Evolutionary conservation across 1,284 basidiomycete genomes (phyloP), one percentile per base, ranked within the genome.

Genomic region (Cryptococcus jaspeensis): DNA sequence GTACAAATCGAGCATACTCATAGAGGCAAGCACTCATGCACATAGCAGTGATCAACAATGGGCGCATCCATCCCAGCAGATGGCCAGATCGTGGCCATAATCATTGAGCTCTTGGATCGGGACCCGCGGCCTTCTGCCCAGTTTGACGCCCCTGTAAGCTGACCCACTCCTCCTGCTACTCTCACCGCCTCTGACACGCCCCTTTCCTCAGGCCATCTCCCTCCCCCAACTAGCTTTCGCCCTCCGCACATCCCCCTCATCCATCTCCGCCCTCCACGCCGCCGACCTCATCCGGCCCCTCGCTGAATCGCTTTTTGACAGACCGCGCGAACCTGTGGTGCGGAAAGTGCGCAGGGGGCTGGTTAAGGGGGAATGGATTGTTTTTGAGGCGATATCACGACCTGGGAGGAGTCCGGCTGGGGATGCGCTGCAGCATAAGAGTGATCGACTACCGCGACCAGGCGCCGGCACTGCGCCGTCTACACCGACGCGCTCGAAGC

Each of bases 131-230:
- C 60, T 12, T 60, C 62, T 42, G 22, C 60, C 3, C 42, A 60
- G 5, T 70, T 71, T 37, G 60, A 59, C n/a, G 66, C 63, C 16
- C 69, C 69, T 1, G 69, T 71, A 43, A 63, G 67, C 58, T 18
- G 2, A n/a, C n/a, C n/a, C 18, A 18, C n/a, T n/a, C n/a, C 22
- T 13, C 3, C 15, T 35, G 9, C 11, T 20, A 41, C 12, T 13
- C n/a, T n/a, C 32, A n/a, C 41, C 20, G 20, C 42, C 41, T 22
- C 25, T 44, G 18, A 51, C 18, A 38, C 15, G n/a, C n/a, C n/a
- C n/a, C n/a, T n/a, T n/a, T n/a, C n/a, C n/a, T n/a, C 20, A 63
- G 62, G 59, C 62, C 35, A 46, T 64, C 20, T 57, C 52, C 12
- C 16, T 64, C 15, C 40, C 49, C 18, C 35, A 43, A 11, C 39